Conservation (phyloP, 345 rosid genomes). For the Jatropha curcas region DNA sequence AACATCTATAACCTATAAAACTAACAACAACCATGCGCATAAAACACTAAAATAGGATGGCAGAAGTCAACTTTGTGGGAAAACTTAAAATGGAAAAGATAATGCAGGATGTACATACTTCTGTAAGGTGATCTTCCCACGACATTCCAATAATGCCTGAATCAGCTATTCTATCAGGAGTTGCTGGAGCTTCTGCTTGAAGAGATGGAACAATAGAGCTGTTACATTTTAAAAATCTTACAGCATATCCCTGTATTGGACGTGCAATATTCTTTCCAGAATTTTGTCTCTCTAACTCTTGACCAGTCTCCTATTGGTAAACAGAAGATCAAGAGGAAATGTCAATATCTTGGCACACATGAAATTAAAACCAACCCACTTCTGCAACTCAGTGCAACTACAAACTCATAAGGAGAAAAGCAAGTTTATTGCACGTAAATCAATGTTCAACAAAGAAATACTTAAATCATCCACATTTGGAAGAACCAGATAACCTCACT, state of each 20-base stretch:
- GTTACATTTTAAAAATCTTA: slow-evolving; percentile 68
- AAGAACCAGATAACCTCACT: neutral
- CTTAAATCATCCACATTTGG: neutral
- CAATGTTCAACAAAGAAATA: neutral
- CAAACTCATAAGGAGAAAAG: slow-evolving; percentile 1
- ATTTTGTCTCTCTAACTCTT: slow-evolving; percentile 37
- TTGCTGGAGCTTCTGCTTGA: slow-evolving; percentile 63
- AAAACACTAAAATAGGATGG: neutral
- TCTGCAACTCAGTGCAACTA: neutral
- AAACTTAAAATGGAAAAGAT: neutral
- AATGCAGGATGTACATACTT: slow-evolving; percentile 51
- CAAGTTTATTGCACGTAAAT: neutral
- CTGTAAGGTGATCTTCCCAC: slow-evolving; percentile 74
- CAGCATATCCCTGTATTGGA: slow-evolving; percentile 72
- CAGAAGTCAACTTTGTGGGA: neutral
- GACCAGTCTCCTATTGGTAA: slow-evolving; percentile 53
- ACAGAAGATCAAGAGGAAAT: slow-evolving; percentile 8
- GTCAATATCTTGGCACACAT: slow-evolving; percentile 12
- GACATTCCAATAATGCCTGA: slow-evolving; percentile 54
- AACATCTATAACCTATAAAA: neutral
- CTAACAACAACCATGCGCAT: neutral
- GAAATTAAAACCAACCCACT: slow-evolving; percentile 5
- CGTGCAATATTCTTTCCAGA: slow-evolving; percentile 33
- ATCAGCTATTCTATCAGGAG: slow-evolving; percentile 57
- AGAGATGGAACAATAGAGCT: slow-evolving; percentile 44